A percentile compares a stretch with the other conserved stretches of the same genome.
These are phyloP conservation scores for Kalmusia sp. DNA, from an alignment of 2,329 filamentous ascomycete genomes.

Conservation along the genomic window DNA sequence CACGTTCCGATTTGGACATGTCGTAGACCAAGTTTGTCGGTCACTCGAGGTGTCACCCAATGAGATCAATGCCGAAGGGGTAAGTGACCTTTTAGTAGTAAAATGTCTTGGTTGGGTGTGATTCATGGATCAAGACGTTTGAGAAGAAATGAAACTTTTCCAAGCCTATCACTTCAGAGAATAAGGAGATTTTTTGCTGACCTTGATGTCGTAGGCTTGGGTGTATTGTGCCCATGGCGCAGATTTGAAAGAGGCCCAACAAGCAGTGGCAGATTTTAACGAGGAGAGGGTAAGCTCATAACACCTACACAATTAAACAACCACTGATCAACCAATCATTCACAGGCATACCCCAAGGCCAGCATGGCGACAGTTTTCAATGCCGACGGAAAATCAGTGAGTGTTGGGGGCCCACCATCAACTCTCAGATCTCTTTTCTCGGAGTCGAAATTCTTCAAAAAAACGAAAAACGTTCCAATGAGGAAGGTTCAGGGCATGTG, in stretches of 20 bases:
- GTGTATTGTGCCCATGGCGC: slow-evolving; percentile 1
- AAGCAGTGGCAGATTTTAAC: background rate
- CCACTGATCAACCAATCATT: too few species aligned
- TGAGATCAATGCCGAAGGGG: slow-evolving; percentile 5
- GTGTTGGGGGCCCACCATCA: slow-evolving; percentile 34
- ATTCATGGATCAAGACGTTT: too few species aligned
- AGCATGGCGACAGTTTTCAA: background rate
- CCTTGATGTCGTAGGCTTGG: background rate
- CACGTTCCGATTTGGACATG: slow-evolving; percentile 1
- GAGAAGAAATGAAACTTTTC: too few species aligned
- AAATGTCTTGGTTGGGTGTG: too few species aligned
- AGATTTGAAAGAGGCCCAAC: background rate
- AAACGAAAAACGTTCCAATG: background rate
- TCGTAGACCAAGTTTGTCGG: slow-evolving; percentile 6
- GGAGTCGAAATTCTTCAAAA: slow-evolving; percentile 18
- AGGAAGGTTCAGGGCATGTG: background rate
- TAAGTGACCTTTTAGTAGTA: too few species aligned
- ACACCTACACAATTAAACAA: background rate
- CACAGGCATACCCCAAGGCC: slow-evolving; percentile 9
- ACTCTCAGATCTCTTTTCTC: slow-evolving; percentile 25
- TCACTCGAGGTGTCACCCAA: background rate
- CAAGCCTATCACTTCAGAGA: too few species aligned
- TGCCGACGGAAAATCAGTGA: slow-evolving; percentile 38
- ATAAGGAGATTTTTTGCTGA: background rate
- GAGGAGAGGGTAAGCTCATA: background rate